Conservation (phyloP, 257 asterid genomes). For the Parsonsia alboflavescens region DNA sequence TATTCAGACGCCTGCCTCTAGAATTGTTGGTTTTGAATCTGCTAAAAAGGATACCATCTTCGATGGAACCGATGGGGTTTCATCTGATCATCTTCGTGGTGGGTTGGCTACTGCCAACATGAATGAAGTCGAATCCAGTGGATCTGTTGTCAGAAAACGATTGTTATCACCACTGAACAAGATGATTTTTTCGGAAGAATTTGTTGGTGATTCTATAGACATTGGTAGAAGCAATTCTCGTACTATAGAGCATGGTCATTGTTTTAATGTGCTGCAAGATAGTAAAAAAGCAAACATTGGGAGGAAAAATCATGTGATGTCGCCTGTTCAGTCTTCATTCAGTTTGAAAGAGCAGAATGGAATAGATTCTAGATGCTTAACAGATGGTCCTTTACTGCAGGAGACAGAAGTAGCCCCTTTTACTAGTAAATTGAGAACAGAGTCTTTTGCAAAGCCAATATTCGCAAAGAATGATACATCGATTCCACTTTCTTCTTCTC, state of each 20-base stretch:
- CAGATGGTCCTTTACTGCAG: constrained; percentile 68
- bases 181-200: constrained; percentile 36
- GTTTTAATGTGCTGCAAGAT: constrained; percentile 36
- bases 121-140: constrained; percentile 35
- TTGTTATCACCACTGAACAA: constrained; percentile 61
- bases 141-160: constrained; percentile 54
- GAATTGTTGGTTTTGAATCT: constrained; percentile 60
- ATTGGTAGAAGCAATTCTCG: constrained; percentile 36
- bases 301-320: constrained; percentile 22
- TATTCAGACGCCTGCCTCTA: constrained; percentile 44
- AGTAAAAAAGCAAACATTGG: constrained; percentile 56
- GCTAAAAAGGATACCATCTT: constrained; percentile 19
- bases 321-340: constrained; percentile 31
- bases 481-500: constrained; percentile 50
- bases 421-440: constrained; percentile 21
- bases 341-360: constrained; percentile 27
- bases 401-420: constrained; percentile 33
- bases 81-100: constrained; percentile 17
- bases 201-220: constrained; percentile 47
- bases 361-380: constrained; percentile 29
- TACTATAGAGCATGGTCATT: constrained; percentile 22
- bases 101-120: constrained; percentile 16
- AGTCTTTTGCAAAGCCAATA: constrained; percentile 22
- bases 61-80: constrained; percentile 26
- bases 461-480: constrained; percentile 25